Evolutionary conservation across 2,329 filamentous ascomycete genomes (phyloP).

Genomic region (Beauveria pseudobassiana): DNA sequence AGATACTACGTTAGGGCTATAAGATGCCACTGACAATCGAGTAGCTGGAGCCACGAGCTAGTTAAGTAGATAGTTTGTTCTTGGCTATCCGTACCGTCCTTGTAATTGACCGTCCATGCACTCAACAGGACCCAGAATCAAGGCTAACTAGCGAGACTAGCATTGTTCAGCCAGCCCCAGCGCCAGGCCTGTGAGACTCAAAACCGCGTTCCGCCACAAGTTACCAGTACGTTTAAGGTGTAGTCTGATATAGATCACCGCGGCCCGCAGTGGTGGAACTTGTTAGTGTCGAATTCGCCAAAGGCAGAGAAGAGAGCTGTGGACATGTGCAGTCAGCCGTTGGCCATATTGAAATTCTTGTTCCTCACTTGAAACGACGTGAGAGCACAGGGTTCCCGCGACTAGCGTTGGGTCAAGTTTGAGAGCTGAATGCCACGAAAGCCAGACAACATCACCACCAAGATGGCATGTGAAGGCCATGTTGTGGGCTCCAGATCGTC

Average conservation of each 20-base stretch:
- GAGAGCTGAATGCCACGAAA: not conserved
- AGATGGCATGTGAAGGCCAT: not conserved
- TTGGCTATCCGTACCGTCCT: too few species aligned
- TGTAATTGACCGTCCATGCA: too few species aligned
- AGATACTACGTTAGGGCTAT: too few species aligned
- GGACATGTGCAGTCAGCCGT: not conserved
- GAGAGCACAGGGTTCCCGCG: not conserved
- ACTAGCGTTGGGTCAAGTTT: not conserved
- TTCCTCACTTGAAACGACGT: not conserved
- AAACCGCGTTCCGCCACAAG: not conserved
- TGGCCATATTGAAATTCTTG: not conserved
- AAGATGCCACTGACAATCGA: too few species aligned
- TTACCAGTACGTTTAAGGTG: not conserved
- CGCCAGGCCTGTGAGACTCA: not conserved
- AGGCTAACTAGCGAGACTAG: too few species aligned
- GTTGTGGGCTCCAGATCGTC: not conserved
- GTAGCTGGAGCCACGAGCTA: too few species aligned
- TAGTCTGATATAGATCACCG: constrained; percentile 1
- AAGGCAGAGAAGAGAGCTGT: not conserved
- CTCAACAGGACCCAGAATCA: too few species aligned
- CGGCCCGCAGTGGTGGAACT: not conserved
- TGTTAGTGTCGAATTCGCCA: not conserved
- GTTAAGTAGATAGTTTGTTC: too few species aligned
- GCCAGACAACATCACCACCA: not conserved
- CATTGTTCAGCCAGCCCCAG: not conserved